Base-by-base conservation (phyloP, 73 alveolate genomes). In the Durusdinium trenchii region DNA sequence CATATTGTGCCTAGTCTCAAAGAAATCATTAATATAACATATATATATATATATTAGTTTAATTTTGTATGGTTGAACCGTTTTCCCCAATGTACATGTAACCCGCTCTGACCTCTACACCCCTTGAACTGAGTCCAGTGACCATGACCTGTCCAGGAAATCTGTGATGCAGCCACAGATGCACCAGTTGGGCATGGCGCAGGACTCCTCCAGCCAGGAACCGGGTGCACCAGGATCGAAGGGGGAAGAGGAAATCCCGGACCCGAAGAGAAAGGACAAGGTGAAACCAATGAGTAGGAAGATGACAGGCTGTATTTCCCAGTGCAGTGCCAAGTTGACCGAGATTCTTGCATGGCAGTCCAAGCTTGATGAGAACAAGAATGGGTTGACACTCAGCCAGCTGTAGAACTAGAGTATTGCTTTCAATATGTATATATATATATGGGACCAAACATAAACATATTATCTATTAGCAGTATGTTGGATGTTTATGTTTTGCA, bases 341-440 rank as follows among this genome's bases (percentile, higher is more conserved):
- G 84, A 71, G 84, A 71, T 71, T n/a, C 52, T 71, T 71, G 32
- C 84, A 14, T 71, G 84, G 84, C 12, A 71, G 51, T 6, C 84
- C 47, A 71, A 71, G 38, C 52, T 71, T 71, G 51, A 6, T 3
- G 84, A 71, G 84, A 71, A 71, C 84, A 71, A 71, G 51, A 28
- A 10, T 16, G 84, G 84, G 26, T n/a, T 71, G 84, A 71, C 3
- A n/a, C 84, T 71, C 6, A n/a, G 52, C 48, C 35, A 6, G 38
- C 10, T 6, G 12, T 57, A 57, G n/a, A n/a, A n/a, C n/a, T 57
- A 16, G 32, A 20, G 79, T 67, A 42, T 67, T 67, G 40, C 40
- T 67, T 28, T 67, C 32, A 20, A 20, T 67, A 12, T 57, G 12
- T 12, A 57, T 57, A 57, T 57, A 23, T 16, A 57, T 67, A 67